Evolutionary conservation across 331 rosid species (phyloP).

Genomic region (Cydonia oblonga): DNA sequence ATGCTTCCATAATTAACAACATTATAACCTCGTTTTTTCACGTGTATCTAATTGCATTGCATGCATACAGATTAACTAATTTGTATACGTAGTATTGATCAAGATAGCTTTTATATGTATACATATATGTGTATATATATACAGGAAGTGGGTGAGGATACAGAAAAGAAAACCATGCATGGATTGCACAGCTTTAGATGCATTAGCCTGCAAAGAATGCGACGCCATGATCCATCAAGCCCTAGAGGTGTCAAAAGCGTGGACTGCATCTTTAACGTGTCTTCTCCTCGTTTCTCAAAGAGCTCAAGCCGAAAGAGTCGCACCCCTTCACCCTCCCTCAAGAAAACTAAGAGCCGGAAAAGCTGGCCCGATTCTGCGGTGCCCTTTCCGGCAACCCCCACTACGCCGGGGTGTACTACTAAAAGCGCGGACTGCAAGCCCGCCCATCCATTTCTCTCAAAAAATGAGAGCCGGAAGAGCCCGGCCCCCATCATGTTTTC

Average conservation of each 20-base stretch:
- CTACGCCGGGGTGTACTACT: background rate
- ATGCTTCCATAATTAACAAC: no score
- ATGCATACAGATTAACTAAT: background rate
- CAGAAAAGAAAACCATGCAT: constrained; percentile 5
- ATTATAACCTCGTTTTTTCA: background rate
- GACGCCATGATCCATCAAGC: constrained; percentile 6
- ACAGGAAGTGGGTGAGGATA: constrained; percentile 1
- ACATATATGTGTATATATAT: background rate
- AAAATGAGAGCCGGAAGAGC: constrained; percentile 10
- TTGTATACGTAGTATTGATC: background rate
- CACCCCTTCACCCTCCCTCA: background rate
- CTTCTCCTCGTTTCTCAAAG: constrained; percentile 14
- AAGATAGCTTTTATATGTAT: background rate
- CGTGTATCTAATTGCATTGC: background rate
- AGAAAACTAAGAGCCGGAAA: constrained; percentile 11
- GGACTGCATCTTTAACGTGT: constrained; percentile 12
- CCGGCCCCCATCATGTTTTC: constrained; percentile 55
- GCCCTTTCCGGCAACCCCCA: background rate
- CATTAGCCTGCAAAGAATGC: background rate
- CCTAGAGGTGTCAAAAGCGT: constrained; percentile 17
- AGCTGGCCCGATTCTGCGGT: background rate
- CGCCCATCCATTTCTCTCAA: background rate
- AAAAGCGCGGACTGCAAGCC: constrained; percentile 1
- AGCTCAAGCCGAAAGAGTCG: constrained; percentile 9
- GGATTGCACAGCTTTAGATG: constrained; percentile 15